Evolutionary conservation across 805 yeast genomes (phyloP).

Genomic region (Cyberlindnera americana): DNA sequence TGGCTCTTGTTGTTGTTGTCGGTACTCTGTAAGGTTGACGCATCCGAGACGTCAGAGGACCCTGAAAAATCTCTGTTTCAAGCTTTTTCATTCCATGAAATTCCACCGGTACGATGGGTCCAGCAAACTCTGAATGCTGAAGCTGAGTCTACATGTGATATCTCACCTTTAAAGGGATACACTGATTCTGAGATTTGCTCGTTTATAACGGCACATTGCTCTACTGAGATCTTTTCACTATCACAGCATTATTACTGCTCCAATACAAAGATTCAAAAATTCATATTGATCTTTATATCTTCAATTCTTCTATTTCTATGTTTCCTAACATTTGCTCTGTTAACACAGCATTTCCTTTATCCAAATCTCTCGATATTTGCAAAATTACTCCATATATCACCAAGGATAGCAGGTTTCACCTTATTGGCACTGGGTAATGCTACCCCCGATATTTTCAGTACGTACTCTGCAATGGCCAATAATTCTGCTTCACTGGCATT

Average conservation of each 20-base stretch:
- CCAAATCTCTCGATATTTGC: conserved; percentile 75
- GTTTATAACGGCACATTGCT: conserved; percentile 10
- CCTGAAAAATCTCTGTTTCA: no score
- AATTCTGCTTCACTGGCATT: conserved; percentile 77
- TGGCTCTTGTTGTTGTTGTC: background rate
- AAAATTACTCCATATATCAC: conserved; percentile 56
- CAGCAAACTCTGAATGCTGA: no score
- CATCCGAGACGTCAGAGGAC: background rate
- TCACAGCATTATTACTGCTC: conserved; percentile 8
- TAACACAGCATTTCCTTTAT: conserved; percentile 80
- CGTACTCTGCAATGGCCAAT: conserved; percentile 73
- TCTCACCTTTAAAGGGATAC: background rate
- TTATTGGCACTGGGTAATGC: conserved; percentile 90
- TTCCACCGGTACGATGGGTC: background rate
- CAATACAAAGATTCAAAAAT: background rate
- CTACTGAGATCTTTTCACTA: background rate
- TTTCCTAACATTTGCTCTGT: conserved; percentile 52
- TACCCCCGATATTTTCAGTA: conserved; percentile 82
- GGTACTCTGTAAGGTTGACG: no score
- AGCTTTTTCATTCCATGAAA: no score
- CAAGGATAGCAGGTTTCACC: conserved; percentile 81
- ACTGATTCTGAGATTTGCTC: background rate
- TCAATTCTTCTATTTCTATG: conserved; percentile 42
- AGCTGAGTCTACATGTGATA: no score
- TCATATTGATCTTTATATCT: background rate